phyloP scores from a whole-genome alignment of 495 filamentous ascomycete species.

The Podospora anserina region DNA sequence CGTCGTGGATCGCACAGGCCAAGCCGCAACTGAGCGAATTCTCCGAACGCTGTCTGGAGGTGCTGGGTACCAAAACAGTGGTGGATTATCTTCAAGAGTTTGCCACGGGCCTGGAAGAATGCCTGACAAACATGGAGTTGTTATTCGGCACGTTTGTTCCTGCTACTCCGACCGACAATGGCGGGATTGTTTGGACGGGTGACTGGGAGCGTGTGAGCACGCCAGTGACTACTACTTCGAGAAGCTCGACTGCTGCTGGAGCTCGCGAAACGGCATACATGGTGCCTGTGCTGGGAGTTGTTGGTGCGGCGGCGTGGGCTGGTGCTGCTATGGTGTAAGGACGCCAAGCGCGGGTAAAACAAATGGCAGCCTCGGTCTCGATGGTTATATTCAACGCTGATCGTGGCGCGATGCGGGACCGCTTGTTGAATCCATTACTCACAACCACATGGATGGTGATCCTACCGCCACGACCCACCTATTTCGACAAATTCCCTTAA shows the following conservation, averaged over 20 bases:
- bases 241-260: neutral
- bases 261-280: neutral
- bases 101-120: neutral
- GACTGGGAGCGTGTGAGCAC: neutral
- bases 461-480: too few relatives aligned
- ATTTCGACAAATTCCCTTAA: too few relatives aligned
- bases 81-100: neutral
- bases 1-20: neutral
- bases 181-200: neutral
- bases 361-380: too few relatives aligned
- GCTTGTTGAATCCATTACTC: too few relatives aligned
- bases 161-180: too few relatives aligned
- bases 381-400: too few relatives aligned
- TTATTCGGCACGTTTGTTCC: neutral
- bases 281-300: neutral
- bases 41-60: neutral
- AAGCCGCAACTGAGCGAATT: neutral
- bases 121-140: neutral
- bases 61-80: neutral
- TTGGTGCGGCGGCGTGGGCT: neutral
- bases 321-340: neutral
- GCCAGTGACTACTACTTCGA: neutral
- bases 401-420: neutral
- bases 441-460: too few relatives aligned
- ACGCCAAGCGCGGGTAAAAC: neutral